phyloP scores from a whole-genome alignment of 2,329 filamentous ascomycete genomes.

The Sarocladium strictum region DNA sequence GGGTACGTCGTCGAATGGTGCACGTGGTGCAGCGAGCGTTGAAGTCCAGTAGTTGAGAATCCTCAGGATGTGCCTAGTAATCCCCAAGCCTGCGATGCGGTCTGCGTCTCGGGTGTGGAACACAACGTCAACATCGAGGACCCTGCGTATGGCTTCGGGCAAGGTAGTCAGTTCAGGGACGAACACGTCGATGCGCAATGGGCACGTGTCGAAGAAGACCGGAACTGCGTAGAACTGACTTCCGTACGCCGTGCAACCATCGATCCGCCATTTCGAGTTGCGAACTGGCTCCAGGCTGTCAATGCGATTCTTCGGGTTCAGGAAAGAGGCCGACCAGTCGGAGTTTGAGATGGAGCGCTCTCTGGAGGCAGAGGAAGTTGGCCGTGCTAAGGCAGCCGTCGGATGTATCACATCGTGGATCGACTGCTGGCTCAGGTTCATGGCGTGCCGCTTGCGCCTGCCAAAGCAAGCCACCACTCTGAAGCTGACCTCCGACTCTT shows the following conservation, averaged over 20 bases:
- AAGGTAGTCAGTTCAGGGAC: slow-evolving; percentile 44
- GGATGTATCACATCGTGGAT: slow-evolving; percentile 54
- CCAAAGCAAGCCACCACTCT: neutral
- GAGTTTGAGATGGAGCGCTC: slow-evolving; percentile 4
- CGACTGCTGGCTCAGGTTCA: slow-evolving; percentile 48
- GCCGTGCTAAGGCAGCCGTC: slow-evolving; percentile 43
- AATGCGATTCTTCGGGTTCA: slow-evolving; percentile 57
- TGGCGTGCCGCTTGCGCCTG: slow-evolving; percentile 18
- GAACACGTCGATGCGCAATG: slow-evolving; percentile 53
- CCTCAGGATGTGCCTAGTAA: slow-evolving; percentile 48
- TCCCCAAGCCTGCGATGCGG: slow-evolving; percentile 42
- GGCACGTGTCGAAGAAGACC: slow-evolving; percentile 39
- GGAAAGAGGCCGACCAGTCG: slow-evolving; percentile 40
- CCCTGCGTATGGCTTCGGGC: slow-evolving; percentile 32
- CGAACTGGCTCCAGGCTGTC: slow-evolving; percentile 43
- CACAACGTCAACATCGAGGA: slow-evolving; percentile 42
- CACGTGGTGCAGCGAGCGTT: slow-evolving; percentile 20
- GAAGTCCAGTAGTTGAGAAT: slow-evolving; percentile 47
- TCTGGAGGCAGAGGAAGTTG: neutral
- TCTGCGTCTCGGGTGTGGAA: slow-evolving; percentile 49
- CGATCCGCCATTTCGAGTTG: slow-evolving; percentile 49
- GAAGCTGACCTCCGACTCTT: neutral
- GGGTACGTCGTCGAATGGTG: slow-evolving; percentile 39
- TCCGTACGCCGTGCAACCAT: slow-evolving; percentile 51
- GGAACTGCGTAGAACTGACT: slow-evolving; percentile 53